Base-by-base conservation (phyloP, 2,329 filamentous ascomycete genomes). In the Lachnellula hyalina region DNA sequence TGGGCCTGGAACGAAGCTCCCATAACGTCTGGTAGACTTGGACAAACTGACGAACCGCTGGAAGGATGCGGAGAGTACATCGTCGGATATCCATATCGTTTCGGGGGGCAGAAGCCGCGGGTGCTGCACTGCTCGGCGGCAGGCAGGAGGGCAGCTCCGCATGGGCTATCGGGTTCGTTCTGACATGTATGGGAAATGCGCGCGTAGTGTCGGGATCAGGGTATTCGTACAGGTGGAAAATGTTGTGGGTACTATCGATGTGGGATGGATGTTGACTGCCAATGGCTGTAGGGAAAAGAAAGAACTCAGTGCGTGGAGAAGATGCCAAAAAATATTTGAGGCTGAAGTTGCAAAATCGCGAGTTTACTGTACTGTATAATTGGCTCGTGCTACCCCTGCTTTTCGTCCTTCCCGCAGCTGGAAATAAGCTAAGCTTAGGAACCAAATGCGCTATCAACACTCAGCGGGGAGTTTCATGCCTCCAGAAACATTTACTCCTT, bases 51-150 rank as follows among this genome's bases (percentile, higher is more conserved):
- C 73, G 63, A 74, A 78, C 17, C 74, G 72, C 47, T 76, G 73
- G 61, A 83, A 80, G 2, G 77, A 76, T 51, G 71, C 69, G 23
- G 72, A 68, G 14, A 87, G 74, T 23, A 79, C 61, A 46, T 80
- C 74, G 62, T 87, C 84, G 32, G 78, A 77, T 58, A 86, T 76
- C 81, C 83, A 86, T 61, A 84, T 65, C 44, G 73, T 70, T 50
- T 80, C 77, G 55, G 62, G 61, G 11, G 72, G 63, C 19, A 71
- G 62, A 44, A 68, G 60, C 42, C 75, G 36, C 40, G 73, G 72
- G 60, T 71, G 71, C 56, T 74, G 74, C 64, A 75, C 72, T 69
- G 73, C 75, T 71, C 75, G 73, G 66, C 72, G 75, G 74, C 77
- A 82, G 67, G 73, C 74, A 66, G 74, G 67, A 60, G 74, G 68